Percentiles rank a stretch among this genome's conserved stretches.
Evolutionary conservation across 1,284 basidiomycete genomes (phyloP).

Genomic region (Serendipita sp.): DNA sequence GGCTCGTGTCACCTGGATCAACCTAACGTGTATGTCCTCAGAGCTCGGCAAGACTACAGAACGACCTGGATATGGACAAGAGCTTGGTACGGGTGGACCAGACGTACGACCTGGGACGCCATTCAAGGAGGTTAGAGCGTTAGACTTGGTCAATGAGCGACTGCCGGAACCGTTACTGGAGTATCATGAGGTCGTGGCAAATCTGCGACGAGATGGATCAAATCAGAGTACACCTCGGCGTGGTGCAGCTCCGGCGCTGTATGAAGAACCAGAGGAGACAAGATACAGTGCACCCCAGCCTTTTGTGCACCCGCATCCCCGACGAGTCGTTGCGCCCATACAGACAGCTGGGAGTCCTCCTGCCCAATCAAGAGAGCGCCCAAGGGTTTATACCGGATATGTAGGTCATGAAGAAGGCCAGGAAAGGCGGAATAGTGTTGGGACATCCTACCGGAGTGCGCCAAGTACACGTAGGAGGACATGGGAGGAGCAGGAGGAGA

Average conservation of each 20-base stretch:
- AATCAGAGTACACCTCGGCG: not conserved
- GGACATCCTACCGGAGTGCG: not conserved
- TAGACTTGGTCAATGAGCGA: slow-evolving; percentile 1
- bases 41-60: not conserved
- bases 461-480: not conserved
- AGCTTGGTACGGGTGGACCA: not conserved
- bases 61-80: not conserved
- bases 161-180: not conserved
- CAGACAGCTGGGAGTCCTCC: not conserved
- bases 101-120: slow-evolving; percentile 1
- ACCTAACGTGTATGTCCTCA: not conserved
- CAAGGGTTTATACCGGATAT: not conserved
- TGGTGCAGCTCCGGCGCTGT: not conserved
- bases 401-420: not conserved
- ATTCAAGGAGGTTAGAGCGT: not conserved
- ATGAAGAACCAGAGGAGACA: not conserved
- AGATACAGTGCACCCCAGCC: not conserved
- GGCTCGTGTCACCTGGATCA: too few relatives aligned
- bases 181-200: not conserved
- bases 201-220: not conserved
- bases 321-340: not conserved
- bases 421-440: not conserved
- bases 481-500: slow-evolving; percentile 1
- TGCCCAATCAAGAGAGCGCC: not conserved
- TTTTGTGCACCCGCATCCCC: not conserved